Evolutionary conservation across 78 protist species (phyloP), one percentile per base, ranked within the genome.

Genomic region (Chrysochromulina parva): DNA sequence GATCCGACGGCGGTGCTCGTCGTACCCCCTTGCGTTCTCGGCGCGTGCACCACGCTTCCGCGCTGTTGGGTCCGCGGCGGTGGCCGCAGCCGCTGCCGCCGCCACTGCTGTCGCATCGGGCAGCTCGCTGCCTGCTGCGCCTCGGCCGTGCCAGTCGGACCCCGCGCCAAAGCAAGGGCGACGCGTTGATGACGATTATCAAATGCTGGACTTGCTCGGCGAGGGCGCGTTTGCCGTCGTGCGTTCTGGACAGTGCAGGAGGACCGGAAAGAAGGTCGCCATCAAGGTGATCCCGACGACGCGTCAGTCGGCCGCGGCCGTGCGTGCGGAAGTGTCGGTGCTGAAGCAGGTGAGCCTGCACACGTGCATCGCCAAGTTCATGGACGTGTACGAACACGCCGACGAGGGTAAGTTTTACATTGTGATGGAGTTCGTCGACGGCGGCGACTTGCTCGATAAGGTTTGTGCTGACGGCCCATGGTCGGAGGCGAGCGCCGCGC

Each of bases 371-470:
- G 52, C 48, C 22, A 5, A 24, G 78, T 3, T 26, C n/a, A 11
- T 28, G 50, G 78, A 4, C 78, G 9, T 69, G 19, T 69, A 20
- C 52, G 78, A 69, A 16, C 26, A 47, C 20, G 52, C 3, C 52
- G 50, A 28, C 52, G 1, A 3, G 7, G 38, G 38, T 38, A 38
- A 38, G 38, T 69, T 20, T 16, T 28, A 11, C 78, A 26, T 89
- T 17, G 85, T 89, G 38, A 47, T 89, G 84, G 52, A 57, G 78
- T 38, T 69, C 84, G 65, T 88, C 16, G 54, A 57, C 24, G 94
- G 94, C 50, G 94, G 94, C 24, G 91, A 92, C 26, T 88, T 92
- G 11, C 57, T 92, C 73, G 94, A 92, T 17, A 48, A 1, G 48
- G 3, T 92, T 19, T 2, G n/a, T 17, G 55, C 11, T 11, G 5